Base-by-base conservation (phyloP, 1,284 basidiomycete genomes). In the Cystobasidium pallidum region DNA sequence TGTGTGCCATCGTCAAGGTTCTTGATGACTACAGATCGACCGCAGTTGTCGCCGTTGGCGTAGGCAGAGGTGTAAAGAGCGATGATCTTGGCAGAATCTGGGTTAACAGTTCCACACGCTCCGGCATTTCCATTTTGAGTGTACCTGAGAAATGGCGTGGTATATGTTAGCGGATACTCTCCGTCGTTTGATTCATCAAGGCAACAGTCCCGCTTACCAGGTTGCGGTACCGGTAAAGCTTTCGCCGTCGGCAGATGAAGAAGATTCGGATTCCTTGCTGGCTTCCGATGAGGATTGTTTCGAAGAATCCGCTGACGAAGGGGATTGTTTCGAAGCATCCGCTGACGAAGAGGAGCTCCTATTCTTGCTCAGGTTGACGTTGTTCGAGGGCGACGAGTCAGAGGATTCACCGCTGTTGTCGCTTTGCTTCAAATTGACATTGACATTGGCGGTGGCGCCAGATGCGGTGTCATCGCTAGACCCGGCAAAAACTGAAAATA, bases 61-160 rank as follows among this genome's bases (percentile, higher is more conserved):
- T 71, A 71, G 17, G 52, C 34, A 7, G 45, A 34, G 3, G 68
- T 71, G 36, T 71, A 71, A 19, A 71, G 68, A 17, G 68, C 68
- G n/a, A 71, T 71, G 24, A 71, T 57, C 28, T 55, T 71, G 2
- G 68, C 68, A 30, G 43, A 52, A 21, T 71, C 68, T 28, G 58
- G 59, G 39, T 71, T 71, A 34, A 63, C 58, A 34, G 43, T 70
- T 36, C 67, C 67, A 32, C 67, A 70, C n/a, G 55, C 58, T 49
- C 68, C 68, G 19, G 68, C 68, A 30, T 71, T 71, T 17, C 68
- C 68, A 41, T 71, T 71, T 34, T 71, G 68, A 3, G 58, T 63
- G 39, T 54, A 71, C 62, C 62, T 64, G 21, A 10, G 13, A 49
- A 61, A 4, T 11, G 45, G 26, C 11, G 17, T n/a, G 45, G 28